phyloP scores from a whole-genome alignment of 306 rosid genomes.

The Potentilla sterilis region DNA sequence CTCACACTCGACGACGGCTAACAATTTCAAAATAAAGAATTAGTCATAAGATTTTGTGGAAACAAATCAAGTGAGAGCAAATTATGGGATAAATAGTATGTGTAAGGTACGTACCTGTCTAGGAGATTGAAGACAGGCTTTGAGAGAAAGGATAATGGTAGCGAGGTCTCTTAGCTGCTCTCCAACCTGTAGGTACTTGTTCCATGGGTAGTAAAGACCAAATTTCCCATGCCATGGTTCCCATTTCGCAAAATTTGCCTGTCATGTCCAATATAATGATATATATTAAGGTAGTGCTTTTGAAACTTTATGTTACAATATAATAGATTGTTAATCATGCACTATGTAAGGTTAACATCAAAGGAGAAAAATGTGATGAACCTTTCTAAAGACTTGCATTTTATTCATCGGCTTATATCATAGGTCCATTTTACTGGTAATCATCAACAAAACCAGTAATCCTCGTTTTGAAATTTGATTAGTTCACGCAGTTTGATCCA shows the following conservation, averaged over 20 bases:
- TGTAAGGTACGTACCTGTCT: conserved; percentile 45
- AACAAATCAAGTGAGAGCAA: not conserved
- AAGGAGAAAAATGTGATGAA: not conserved
- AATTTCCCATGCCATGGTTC: conserved; percentile 99
- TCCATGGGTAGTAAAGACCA: conserved; percentile 83
- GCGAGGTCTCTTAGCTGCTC: conserved; percentile 71
- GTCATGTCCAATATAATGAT: not conserved
- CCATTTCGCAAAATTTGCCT: conserved; percentile 95
- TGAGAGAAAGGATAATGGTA: conserved; percentile 44
- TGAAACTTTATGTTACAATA: not conserved
- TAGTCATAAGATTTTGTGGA: not conserved
- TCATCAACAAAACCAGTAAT: not conserved
- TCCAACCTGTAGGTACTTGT: conserved; percentile 65
- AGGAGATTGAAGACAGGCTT: conserved; percentile 51
- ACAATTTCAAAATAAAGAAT: conserved; percentile 7
- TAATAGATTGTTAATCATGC: not conserved
- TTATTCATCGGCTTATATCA: not conserved
- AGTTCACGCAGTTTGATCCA: not conserved
- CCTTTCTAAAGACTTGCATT: not conserved
- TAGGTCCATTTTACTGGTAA: not conserved
- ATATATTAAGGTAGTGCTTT: not conserved
- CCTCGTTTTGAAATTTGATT: not conserved
- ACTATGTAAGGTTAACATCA: not conserved
- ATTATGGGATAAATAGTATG: not conserved
- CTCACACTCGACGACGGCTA: conserved; percentile 40